Conservation (phyloP, 2,329 filamentous ascomycete genomes). For the Sclerotinia spermophila region DNA sequence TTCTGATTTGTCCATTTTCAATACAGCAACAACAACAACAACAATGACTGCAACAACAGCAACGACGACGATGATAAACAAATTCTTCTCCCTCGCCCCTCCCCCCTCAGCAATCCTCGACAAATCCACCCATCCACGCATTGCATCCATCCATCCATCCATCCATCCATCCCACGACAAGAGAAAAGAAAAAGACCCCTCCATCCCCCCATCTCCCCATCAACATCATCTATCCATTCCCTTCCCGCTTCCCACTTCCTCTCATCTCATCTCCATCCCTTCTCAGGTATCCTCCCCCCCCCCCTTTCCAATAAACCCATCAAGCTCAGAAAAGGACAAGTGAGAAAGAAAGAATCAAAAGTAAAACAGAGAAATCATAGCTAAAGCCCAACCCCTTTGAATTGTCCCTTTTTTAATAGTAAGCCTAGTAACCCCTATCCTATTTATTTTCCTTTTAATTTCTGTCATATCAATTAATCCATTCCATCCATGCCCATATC, state of each 20-base stretch:
- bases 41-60: not conserved
- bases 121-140: not conserved
- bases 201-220: too few species aligned
- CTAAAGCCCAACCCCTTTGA: not conserved
- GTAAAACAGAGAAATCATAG: not conserved
- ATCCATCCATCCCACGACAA: too few species aligned
- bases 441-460: not conserved
- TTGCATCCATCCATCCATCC: too few species aligned
- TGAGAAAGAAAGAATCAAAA: not conserved
- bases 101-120: not conserved
- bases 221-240: too few species aligned
- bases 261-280: not conserved
- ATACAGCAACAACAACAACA: not conserved
- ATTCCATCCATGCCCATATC: not conserved
- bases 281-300: not conserved
- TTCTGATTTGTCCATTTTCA: not conserved
- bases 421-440: not conserved
- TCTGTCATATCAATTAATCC: not conserved
- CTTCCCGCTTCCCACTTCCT: too few species aligned
- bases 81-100: too few species aligned
- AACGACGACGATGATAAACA: not conserved
- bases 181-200: too few species aligned
- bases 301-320: not conserved
- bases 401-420: not conserved
- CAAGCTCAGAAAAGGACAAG: not conserved